Evolutionary conservation across 2,329 filamentous ascomycete species (phyloP).

Genomic region (Fusarium sp.): DNA sequence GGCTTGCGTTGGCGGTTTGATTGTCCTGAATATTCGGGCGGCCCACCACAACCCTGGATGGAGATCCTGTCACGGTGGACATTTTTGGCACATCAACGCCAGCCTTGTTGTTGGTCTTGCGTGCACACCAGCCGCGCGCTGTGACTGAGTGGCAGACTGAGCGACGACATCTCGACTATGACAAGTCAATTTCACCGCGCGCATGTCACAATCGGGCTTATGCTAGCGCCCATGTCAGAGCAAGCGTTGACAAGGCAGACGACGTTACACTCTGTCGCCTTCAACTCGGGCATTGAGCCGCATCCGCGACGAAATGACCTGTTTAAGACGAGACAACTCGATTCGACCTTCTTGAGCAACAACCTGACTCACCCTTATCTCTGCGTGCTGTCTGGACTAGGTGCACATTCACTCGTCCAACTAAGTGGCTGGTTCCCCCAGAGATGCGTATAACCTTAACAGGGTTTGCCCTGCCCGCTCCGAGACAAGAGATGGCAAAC

Average conservation of each 20-base stretch:
- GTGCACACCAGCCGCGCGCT: conserved; percentile 3
- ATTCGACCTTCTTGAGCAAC: conserved; percentile 13
- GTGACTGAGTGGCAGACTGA: neutral
- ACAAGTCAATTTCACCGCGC: conserved; percentile 27
- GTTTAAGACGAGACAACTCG: conserved; percentile 4
- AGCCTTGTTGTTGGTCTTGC: conserved; percentile 9
- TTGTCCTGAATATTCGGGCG: conserved; percentile 21
- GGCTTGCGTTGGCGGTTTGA: conserved; percentile 21
- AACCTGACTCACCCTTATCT: neutral
- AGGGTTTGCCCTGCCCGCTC: conserved; percentile 6
- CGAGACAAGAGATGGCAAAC: neutral
- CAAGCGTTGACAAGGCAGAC: neutral
- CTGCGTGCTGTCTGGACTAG: neutral
- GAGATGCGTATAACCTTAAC: neutral
- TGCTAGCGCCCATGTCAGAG: conserved; percentile 16
- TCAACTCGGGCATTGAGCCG: conserved; percentile 17
- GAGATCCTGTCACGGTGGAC: conserved; percentile 11
- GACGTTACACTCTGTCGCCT: conserved; percentile 4
- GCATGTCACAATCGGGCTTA: conserved; percentile 5
- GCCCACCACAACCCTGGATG: conserved; percentile 20
- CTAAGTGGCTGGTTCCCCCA: neutral
- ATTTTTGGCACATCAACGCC: conserved; percentile 6
- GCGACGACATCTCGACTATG: conserved; percentile 6
- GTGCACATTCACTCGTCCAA: neutral
- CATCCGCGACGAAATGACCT: conserved; percentile 2